These are phyloP conservation scores for Huntiella savannae DNA, from an alignment of 2,329 filamentous ascomycete genomes.

Conservation along the genomic window DNA sequence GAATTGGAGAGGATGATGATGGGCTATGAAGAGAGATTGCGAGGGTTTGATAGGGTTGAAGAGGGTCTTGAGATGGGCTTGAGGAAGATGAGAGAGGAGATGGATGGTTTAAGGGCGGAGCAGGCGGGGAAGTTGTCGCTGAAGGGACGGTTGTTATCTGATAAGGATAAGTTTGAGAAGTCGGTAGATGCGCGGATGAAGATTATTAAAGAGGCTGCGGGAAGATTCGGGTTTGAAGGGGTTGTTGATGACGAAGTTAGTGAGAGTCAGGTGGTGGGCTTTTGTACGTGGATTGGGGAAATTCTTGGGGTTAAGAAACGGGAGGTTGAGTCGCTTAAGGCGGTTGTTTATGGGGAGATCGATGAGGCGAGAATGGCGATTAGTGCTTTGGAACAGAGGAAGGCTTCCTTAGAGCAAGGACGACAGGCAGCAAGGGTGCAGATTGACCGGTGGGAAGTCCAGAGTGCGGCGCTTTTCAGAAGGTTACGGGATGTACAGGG, in stretches of 20 bases:
- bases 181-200: slow-evolving; percentile 52
- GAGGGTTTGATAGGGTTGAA: slow-evolving; percentile 43
- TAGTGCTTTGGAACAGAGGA: slow-evolving; percentile 54
- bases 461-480: slow-evolving; percentile 44
- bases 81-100: slow-evolving; percentile 36
- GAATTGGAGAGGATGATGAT: slow-evolving; percentile 52
- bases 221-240: slow-evolving; percentile 60
- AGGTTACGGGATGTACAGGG: slow-evolving; percentile 55
- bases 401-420: slow-evolving; percentile 51
- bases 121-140: slow-evolving; percentile 39
- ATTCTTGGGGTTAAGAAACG: slow-evolving; percentile 60
- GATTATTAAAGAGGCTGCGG: slow-evolving; percentile 61
- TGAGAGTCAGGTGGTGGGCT: slow-evolving; percentile 53
- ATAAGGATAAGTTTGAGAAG: slow-evolving; percentile 71
- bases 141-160: slow-evolving; percentile 61
- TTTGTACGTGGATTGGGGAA: slow-evolving; percentile 59
- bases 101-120: slow-evolving; percentile 25
- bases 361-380: slow-evolving; percentile 53
- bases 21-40: slow-evolving; percentile 60
- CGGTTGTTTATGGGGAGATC: slow-evolving; percentile 54
- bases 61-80: slow-evolving; percentile 46
- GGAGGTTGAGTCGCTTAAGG: slow-evolving; percentile 54
- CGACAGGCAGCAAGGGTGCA: slow-evolving; percentile 56
- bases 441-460: slow-evolving; percentile 54
- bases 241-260: slow-evolving; percentile 57